A percentile compares a stretch with the other conserved stretches of the same genome.
These are phyloP conservation scores for Graphilbum sp. DNA, from an alignment of 2,329 filamentous ascomycete species.

Conservation along the genomic window DNA sequence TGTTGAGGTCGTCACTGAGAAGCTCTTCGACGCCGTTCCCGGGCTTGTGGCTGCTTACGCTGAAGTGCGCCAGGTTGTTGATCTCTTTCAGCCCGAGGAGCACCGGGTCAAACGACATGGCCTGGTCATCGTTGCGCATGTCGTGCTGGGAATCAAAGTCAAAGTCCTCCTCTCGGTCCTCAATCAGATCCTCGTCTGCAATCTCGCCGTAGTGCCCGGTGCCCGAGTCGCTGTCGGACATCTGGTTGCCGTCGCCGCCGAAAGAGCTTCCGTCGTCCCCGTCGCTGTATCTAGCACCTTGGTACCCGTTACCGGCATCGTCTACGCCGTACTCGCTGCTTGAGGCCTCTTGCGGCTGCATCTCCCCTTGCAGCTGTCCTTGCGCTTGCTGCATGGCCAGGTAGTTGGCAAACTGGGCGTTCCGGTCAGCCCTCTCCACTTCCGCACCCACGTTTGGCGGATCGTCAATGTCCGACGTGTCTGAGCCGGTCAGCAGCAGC, in stretches of 20 bases:
- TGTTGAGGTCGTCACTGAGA: slow-evolving; percentile 52
- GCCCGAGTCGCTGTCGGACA: slow-evolving; percentile 8
- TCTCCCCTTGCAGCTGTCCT: no score
- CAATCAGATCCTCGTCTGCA: slow-evolving; percentile 4
- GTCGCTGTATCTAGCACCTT: neutral
- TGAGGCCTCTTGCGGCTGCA: neutral
- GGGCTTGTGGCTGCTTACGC: slow-evolving; percentile 66
- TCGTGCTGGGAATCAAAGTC: slow-evolving; percentile 4
- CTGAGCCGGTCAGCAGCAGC: no score
- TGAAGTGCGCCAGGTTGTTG: slow-evolving; percentile 69
- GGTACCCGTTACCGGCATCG: neutral
- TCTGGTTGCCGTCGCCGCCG: slow-evolving; percentile 6
- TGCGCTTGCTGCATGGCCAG: no score
- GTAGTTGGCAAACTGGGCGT: no score
- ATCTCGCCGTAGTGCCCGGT: slow-evolving; percentile 6
- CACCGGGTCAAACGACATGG: slow-evolving; percentile 30
- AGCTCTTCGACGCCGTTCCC: slow-evolving; percentile 65
- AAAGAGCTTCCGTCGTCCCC: neutral
- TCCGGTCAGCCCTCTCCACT: no score
- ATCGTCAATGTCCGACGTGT: no score
- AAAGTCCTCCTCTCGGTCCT: slow-evolving; percentile 3
- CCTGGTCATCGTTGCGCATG: slow-evolving; percentile 6
- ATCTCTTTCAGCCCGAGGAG: slow-evolving; percentile 59
- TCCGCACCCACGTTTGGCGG: no score
- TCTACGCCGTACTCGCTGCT: neutral